These are phyloP conservation scores for Pelargonium myrrhifolium DNA, from an alignment of 441 rosid genomes.

Conservation along the genomic window DNA sequence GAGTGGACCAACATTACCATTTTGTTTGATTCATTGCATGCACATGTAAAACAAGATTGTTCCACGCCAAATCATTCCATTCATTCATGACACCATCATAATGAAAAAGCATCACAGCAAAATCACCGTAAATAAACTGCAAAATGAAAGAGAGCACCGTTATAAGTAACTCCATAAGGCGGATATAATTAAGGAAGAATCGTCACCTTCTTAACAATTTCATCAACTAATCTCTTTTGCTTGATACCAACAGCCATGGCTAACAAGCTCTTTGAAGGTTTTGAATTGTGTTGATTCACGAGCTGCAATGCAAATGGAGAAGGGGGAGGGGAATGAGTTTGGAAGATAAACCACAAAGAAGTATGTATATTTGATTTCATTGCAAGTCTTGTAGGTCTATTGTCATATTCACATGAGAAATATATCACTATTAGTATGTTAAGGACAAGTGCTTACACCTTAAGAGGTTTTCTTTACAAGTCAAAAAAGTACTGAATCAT, in stretches of 20 bases:
- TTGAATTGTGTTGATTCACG: constrained; percentile 6
- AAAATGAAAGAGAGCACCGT: constrained; percentile 12
- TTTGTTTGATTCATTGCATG: constrained; percentile 61
- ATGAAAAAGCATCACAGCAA: constrained; percentile 63
- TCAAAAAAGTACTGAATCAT: neutral
- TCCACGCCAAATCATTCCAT: constrained; percentile 51
- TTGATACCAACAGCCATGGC: constrained; percentile 52
- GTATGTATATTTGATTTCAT: no score
- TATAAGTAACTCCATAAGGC: constrained; percentile 1
- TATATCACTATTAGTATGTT: no score
- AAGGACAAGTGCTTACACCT: no score
- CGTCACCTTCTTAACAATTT: constrained; percentile 49
- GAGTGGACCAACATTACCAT: constrained; percentile 33
- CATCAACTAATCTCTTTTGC: constrained; percentile 46
- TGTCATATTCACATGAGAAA: neutral
- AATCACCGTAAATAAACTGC: constrained; percentile 51
- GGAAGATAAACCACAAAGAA: no score
- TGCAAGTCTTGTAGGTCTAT: no score
- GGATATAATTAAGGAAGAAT: neutral
- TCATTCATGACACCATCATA: constrained; percentile 58
- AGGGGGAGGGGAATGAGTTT: no score
- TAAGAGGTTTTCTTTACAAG: no score
- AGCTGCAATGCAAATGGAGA: neutral
- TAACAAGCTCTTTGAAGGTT: constrained; percentile 33
- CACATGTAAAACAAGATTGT: constrained; percentile 43